Evolutionary conservation across 805 yeast genomes (phyloP).

Genomic region (Sugiyamaella valdiviana): DNA sequence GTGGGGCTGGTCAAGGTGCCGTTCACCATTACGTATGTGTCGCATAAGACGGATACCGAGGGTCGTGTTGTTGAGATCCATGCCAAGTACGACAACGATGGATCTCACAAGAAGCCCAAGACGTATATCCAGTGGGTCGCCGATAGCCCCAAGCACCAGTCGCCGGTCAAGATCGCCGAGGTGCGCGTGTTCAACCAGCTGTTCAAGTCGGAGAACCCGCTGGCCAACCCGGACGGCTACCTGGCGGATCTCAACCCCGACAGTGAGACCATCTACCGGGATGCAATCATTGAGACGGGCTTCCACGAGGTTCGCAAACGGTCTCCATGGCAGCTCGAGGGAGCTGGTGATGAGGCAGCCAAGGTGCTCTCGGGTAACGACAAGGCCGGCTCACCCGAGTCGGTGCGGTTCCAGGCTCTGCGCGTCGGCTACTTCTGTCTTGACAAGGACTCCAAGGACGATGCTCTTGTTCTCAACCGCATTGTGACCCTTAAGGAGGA

Average conservation of each 20-base stretch:
- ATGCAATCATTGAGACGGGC: conserved; percentile 73
- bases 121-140: conserved; percentile 98
- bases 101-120: conserved; percentile 71
- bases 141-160: conserved; percentile 48
- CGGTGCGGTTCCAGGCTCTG: conserved; percentile 96
- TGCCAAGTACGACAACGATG: conserved; percentile 71
- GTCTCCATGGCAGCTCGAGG: conserved; percentile 67
- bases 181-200: conserved; percentile 82
- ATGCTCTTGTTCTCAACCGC: conserved; percentile 70
- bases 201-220: conserved; percentile 87
- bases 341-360: conserved; percentile 46
- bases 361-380: conserved; percentile 57
- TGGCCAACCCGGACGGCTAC: conserved; percentile 81
- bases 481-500: conserved; percentile 92
- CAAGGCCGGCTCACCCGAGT: conserved; percentile 54
- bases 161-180: conserved; percentile 64
- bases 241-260: conserved; percentile 75
- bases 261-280: conserved; percentile 60
- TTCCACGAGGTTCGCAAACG: conserved; percentile 58
- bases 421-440: conserved; percentile 93
- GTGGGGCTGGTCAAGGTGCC: conserved; percentile 95
- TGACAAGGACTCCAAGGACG: conserved; percentile 67
- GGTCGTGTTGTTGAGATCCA: conserved; percentile 68
- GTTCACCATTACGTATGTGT: conserved; percentile 63
- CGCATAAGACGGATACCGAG: conserved; percentile 51